phyloP scores from a whole-genome alignment of 2,329 filamentous ascomycete species.

The Lasiodiplodia sp. region DNA sequence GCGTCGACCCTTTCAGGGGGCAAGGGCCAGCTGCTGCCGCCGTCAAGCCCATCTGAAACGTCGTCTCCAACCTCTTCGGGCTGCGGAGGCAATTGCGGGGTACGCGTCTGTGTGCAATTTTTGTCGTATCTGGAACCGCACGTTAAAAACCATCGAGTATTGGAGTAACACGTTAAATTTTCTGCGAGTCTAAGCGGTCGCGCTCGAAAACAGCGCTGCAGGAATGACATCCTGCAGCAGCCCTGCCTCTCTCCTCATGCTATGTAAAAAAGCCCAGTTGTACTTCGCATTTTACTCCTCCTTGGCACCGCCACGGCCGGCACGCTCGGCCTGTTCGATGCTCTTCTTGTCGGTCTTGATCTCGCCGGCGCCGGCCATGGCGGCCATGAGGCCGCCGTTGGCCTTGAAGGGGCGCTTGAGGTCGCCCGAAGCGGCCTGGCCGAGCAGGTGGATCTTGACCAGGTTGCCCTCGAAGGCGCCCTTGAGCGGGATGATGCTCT shows the following conservation, averaged over 20 bases:
- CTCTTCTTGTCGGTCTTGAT: constrained; percentile 82
- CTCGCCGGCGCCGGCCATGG: constrained; percentile 69
- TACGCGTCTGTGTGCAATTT: constrained; percentile 9
- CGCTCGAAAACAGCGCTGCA: background rate
- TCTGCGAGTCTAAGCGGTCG: background rate
- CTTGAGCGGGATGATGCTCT: constrained; percentile 98
- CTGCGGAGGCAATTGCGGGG: constrained; percentile 13
- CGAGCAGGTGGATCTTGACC: constrained; percentile 93
- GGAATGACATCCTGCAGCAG: background rate
- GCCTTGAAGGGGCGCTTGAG: constrained; percentile 97
- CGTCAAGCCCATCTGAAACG: constrained; percentile 9
- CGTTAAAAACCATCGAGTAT: too few species aligned
- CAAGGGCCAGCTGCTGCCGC: constrained; percentile 27
- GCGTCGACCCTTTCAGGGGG: background rate
- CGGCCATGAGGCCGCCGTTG: constrained; percentile 79
- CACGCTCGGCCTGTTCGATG: constrained; percentile 60
- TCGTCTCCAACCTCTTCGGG: constrained; percentile 4
- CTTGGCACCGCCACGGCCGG: constrained; percentile 59
- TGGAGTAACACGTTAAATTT: background rate
- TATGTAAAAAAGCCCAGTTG: background rate
- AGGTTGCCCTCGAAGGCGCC: constrained; percentile 93
- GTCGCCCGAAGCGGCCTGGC: constrained; percentile 85
- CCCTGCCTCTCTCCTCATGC: background rate
- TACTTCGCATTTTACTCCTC: constrained; percentile 53
- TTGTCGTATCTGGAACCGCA: background rate